These are phyloP conservation scores for Acanthamoeba polyphaga DNA, from an alignment of 208 protist species.

Conservation along the genomic window DNA sequence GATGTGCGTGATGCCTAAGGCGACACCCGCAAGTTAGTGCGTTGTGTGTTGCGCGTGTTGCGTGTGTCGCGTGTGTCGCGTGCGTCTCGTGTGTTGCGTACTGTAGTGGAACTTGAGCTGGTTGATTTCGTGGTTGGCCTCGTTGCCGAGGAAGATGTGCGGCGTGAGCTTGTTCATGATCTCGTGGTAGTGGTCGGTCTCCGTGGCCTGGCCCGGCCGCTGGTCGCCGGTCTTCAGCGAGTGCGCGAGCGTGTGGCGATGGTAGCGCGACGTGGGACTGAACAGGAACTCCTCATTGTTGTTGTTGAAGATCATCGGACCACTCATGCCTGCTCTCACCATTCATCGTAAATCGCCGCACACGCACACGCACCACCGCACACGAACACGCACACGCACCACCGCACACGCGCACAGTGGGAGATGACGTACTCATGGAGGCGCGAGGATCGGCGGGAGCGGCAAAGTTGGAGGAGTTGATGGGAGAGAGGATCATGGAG, in stretches of 20 bases:
- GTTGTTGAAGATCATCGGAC: constrained; percentile 67
- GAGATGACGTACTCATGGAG: background rate
- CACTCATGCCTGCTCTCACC: background rate
- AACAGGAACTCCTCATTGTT: constrained; percentile 45
- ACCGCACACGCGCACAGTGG: background rate
- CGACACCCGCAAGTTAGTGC: background rate
- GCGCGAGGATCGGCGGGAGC: background rate
- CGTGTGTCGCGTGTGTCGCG: background rate
- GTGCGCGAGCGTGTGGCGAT: constrained; percentile 52
- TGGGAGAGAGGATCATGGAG: background rate
- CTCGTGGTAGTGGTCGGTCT: constrained; percentile 60
- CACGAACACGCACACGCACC: too few species aligned
- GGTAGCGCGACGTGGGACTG: constrained; percentile 25
- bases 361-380: too few species aligned
- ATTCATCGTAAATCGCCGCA: too few species aligned
- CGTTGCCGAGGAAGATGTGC: constrained; percentile 42
- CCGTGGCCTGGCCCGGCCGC: constrained; percentile 14
- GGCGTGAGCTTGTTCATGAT: constrained; percentile 24
- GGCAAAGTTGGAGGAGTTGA: background rate
- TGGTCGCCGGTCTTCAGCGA: constrained; percentile 58
- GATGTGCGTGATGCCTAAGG: constrained; percentile 26
- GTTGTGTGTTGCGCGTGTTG: background rate
- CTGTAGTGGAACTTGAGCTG: constrained; percentile 61
- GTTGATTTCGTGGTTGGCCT: constrained; percentile 39
- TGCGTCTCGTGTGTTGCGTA: background rate